phyloP scores from a whole-genome alignment of 202 grass and related monocot genomes.

The Panicum virgatum region DNA sequence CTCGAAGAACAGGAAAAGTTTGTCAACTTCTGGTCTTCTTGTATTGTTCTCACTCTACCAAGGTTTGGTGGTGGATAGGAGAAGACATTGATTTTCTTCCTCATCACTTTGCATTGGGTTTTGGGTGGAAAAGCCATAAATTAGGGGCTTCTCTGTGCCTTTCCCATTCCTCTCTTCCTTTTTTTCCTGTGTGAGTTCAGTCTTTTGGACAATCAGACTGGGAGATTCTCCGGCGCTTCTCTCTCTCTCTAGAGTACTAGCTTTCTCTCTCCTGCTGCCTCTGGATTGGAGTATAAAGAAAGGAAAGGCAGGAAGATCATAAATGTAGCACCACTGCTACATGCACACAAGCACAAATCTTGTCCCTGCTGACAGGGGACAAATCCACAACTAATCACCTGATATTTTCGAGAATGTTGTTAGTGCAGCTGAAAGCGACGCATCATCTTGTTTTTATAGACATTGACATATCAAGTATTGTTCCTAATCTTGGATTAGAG shows the following conservation, averaged over 20 bases:
- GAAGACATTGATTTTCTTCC: conserved; percentile 31
- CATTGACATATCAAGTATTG: background rate
- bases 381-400: conserved; percentile 35
- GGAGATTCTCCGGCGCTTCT: conserved; percentile 49
- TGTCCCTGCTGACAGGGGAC: conserved; percentile 17
- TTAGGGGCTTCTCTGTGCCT: conserved; percentile 42
- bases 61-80: conserved; percentile 24
- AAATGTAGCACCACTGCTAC: conserved; percentile 34
- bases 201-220: conserved; percentile 54
- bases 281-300: conserved; percentile 63
- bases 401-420: conserved; percentile 3
- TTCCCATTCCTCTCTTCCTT: conserved; percentile 29
- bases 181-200: conserved; percentile 23
- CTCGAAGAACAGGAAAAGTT: conserved; percentile 73
- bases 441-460: background rate
- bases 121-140: conserved; percentile 42
- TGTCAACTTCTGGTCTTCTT: conserved; percentile 63
- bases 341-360: conserved; percentile 28
- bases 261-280: conserved; percentile 36
- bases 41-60: conserved; percentile 37
- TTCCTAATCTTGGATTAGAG: conserved; percentile 12
- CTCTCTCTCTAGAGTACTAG: background rate
- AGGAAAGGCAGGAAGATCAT: conserved; percentile 41
- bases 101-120: conserved; percentile 44
- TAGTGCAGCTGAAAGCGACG: conserved; percentile 17